These are phyloP conservation scores for Sugiyamaella marilandica DNA, from an alignment of 805 yeast species.

Conservation along the genomic window DNA sequence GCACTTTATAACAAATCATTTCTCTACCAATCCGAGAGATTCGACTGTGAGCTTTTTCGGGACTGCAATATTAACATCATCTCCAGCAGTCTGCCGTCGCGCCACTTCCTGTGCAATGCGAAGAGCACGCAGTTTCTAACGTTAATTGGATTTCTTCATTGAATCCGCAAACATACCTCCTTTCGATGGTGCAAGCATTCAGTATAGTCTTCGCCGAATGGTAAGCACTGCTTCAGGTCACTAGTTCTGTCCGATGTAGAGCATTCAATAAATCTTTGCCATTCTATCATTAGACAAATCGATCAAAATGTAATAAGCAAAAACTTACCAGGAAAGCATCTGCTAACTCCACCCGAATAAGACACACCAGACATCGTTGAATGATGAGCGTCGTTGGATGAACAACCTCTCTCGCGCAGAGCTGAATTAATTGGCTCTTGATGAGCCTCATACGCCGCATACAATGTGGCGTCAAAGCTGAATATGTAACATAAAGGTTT, in stretches of 20 bases:
- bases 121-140: slow-evolving; percentile 26
- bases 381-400: background rate
- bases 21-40: slow-evolving; percentile 23
- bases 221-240: slow-evolving; percentile 37
- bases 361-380: slow-evolving; percentile 36
- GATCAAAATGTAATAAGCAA: background rate
- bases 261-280: slow-evolving; percentile 46
- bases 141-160: background rate
- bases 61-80: slow-evolving; percentile 23
- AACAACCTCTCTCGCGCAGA: slow-evolving; percentile 4
- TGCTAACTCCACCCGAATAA: slow-evolving; percentile 41
- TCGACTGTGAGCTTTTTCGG: slow-evolving; percentile 24
- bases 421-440: slow-evolving; percentile 10
- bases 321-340: slow-evolving; percentile 41
- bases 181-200: slow-evolving; percentile 48
- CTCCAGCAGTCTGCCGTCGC: slow-evolving; percentile 21
- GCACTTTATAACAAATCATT: background rate
- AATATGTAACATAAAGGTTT: no score
- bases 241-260: slow-evolving; percentile 38
- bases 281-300: slow-evolving; percentile 25
- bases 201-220: slow-evolving; percentile 43
- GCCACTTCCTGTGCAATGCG: slow-evolving; percentile 27
- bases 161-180: slow-evolving; percentile 29
- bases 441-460: background rate
- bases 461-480: no score